These are phyloP conservation scores for Globisporangium megalacanthum DNA, from an alignment of 352 stramenopile genomes.

Conservation along the genomic window DNA sequence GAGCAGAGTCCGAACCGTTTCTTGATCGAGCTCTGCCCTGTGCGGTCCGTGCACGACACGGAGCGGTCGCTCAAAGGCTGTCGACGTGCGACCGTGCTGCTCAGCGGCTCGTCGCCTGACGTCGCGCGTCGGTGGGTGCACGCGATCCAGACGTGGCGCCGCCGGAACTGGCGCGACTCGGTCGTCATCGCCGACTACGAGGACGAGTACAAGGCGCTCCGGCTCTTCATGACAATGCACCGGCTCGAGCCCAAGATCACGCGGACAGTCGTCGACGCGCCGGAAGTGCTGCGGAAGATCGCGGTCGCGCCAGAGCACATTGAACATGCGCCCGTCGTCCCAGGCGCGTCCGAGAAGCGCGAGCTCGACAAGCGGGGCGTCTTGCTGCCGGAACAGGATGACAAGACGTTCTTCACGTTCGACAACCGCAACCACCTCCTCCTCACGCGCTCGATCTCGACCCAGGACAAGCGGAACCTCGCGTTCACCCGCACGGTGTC, in stretches of 20 bases:
- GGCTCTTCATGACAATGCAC: slow-evolving; percentile 65
- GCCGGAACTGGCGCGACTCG: slow-evolving; percentile 72
- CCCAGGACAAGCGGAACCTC: no score
- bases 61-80: slow-evolving; percentile 67
- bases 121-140: slow-evolving; percentile 55
- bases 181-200: slow-evolving; percentile 51
- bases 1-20: slow-evolving; percentile 53
- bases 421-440: slow-evolving; percentile 13
- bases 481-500: no score
- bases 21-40: slow-evolving; percentile 59
- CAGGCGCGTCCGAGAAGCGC: slow-evolving; percentile 2
- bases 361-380: slow-evolving; percentile 16
- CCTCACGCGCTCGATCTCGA: slow-evolving; percentile 5
- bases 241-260: slow-evolving; percentile 58
- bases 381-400: slow-evolving; percentile 10
- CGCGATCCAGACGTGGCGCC: slow-evolving; percentile 68
- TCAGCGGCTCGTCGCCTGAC: slow-evolving; percentile 48
- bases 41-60: slow-evolving; percentile 71
- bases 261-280: slow-evolving; percentile 30
- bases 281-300: slow-evolving; percentile 45
- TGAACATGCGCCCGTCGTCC: not conserved
- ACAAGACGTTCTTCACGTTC: slow-evolving; percentile 2
- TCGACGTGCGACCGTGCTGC: slow-evolving; percentile 40
- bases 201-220: slow-evolving; percentile 59
- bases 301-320: slow-evolving; percentile 29